Evolutionary conservation across 2,329 filamentous ascomycete genomes (phyloP), one percentile per base, ranked within the genome.

Genomic region (Aspergillus tubingensis): DNA sequence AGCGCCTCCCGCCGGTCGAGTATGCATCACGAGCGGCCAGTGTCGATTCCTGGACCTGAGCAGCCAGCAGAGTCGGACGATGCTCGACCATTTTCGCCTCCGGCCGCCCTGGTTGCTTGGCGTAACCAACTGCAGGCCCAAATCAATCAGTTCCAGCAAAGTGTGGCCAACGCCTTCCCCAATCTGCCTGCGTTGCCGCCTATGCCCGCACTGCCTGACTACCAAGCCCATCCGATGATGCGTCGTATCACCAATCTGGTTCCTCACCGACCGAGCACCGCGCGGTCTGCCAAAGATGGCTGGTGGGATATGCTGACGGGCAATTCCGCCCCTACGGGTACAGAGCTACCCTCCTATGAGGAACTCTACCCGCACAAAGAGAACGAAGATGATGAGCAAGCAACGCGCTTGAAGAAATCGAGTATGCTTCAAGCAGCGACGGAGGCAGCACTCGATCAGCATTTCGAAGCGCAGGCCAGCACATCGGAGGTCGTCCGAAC

Each of bases 71-170:
- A 71, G 21, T 64, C 65, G 32, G 69, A 67, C 17, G 67, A 73
- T 59, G 66, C 66, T 25, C 70, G 69, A 48, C 71, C 68, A 1
- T 77, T 82, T 41, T 81, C 82, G 17, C 85, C 86, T 2, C 85
- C 87, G 2, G 81, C 84, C 4, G 85, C 89, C 50, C 85, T 91
- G 69, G 82, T 86, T 52, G 89, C 88, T 13, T 85, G 91, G 77
- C 87, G 88, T 68, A 89, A 92, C 57, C 89, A 93, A 60, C 77
- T 94, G 19, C 83, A 88, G 25, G 83, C 88, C 17, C 90, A 92
- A 70, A 82, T 93, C 51, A 88, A 93, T 59, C 88, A 92, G 60
- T 83, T 93, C 68, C 91, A 92, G 70, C 88, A 91, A 71, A 86
- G 83, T 49, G 83, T 91, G 79, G 82, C 85, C 38, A 79, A 87